Evolutionary conservation across 805 yeast genomes (phyloP).

Genomic region (Wickerhamomyces strasburgensis): DNA sequence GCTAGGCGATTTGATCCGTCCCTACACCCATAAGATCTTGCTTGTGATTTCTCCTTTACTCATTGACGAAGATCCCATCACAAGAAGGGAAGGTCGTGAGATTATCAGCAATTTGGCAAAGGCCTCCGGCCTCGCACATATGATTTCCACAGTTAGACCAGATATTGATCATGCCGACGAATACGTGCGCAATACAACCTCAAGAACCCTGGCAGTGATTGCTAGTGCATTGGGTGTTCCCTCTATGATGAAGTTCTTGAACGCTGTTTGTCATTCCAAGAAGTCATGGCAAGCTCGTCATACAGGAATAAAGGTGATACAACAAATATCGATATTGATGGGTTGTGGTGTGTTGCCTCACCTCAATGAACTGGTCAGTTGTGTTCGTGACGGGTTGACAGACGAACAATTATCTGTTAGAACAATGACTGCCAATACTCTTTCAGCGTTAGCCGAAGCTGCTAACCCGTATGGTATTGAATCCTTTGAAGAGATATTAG

Average conservation of each 20-base stretch:
- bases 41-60: conserved; percentile 74
- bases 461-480: conserved; percentile 88
- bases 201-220: conserved; percentile 79
- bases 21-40: conserved; percentile 67
- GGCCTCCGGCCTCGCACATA: conserved; percentile 76
- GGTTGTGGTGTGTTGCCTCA: conserved; percentile 78
- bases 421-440: conserved; percentile 63
- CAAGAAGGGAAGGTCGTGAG: conserved; percentile 76
- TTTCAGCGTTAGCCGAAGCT: conserved; percentile 74
- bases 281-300: conserved; percentile 80
- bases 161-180: conserved; percentile 83
- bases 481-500: conserved; percentile 64
- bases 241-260: conserved; percentile 68
- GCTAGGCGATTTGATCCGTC: conserved; percentile 60
- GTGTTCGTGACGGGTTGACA: conserved; percentile 50
- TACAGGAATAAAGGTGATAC: conserved; percentile 74
- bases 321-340: conserved; percentile 62
- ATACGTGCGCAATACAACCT: conserved; percentile 66
- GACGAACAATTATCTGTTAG: conserved; percentile 71
- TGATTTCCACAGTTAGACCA: conserved; percentile 75
- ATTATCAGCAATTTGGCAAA: conserved; percentile 68
- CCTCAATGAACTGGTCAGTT: conserved; percentile 56
- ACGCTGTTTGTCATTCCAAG: conserved; percentile 71
- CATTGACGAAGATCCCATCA: conserved; percentile 71
- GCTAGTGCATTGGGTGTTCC: conserved; percentile 75